Evolutionary conservation across 2,329 filamentous ascomycete species (phyloP).

Genomic region (Diaporthe velutina): DNA sequence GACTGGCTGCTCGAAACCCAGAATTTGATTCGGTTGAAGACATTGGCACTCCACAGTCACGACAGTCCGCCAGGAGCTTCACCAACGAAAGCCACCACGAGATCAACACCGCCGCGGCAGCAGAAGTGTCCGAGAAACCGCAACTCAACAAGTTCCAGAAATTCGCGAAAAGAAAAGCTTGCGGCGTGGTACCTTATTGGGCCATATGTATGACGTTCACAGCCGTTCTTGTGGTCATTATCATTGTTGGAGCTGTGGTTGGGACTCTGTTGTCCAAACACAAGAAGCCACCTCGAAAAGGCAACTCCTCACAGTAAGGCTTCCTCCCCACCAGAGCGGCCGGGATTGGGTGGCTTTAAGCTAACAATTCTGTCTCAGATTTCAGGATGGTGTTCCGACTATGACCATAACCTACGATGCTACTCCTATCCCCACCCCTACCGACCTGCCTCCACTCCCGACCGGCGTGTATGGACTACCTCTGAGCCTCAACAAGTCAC

Average conservation of each 20-base stretch:
- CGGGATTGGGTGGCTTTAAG: background rate
- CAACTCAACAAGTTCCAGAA: constrained; percentile 64
- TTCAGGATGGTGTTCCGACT: constrained; percentile 42
- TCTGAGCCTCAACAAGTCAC: constrained; percentile 61
- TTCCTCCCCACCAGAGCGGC: background rate
- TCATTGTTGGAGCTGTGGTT: constrained; percentile 70
- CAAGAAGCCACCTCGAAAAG: constrained; percentile 45
- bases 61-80: constrained; percentile 65
- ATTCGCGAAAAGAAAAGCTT: constrained; percentile 66
- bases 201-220: constrained; percentile 65
- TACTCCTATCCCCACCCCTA: constrained; percentile 63
- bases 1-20: constrained; percentile 71
- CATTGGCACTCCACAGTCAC: constrained; percentile 62
- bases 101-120: constrained; percentile 63
- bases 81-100: constrained; percentile 65
- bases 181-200: constrained; percentile 73
- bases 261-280: constrained; percentile 58
- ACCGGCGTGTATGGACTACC: constrained; percentile 70
- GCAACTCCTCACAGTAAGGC: constrained; percentile 44
- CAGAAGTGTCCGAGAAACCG: constrained; percentile 61
- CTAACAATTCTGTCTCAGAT: constrained; percentile 38
- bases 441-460: constrained; percentile 64
- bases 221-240: constrained; percentile 64
- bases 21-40: constrained; percentile 73
- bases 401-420: constrained; percentile 62